These are phyloP conservation scores for Verticillium nonalfalfae DNA, from an alignment of 2,329 filamentous ascomycete genomes.

Conservation along the genomic window DNA sequence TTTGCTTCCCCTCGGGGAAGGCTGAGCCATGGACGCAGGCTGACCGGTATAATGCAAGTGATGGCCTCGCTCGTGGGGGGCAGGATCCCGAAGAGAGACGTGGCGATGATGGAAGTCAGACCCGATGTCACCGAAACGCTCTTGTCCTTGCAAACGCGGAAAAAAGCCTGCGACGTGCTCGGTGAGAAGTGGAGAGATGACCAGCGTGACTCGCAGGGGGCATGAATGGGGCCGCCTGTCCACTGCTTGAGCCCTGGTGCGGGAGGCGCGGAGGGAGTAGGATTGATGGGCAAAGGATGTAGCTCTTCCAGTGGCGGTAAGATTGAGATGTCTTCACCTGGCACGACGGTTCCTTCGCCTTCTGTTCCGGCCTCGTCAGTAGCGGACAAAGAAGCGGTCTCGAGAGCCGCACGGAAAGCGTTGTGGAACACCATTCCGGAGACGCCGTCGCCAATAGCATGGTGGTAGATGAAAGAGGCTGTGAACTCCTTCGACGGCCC, in stretches of 20 bases:
- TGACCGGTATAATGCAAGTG: slow-evolving; percentile 12
- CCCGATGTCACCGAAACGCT: slow-evolving; percentile 7
- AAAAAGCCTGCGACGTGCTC: slow-evolving; percentile 1
- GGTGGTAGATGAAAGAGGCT: slow-evolving; percentile 37
- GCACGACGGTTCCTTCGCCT: background rate
- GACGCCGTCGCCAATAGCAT: slow-evolving; percentile 37
- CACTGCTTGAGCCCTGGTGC: slow-evolving; percentile 25
- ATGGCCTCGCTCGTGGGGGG: slow-evolving; percentile 7
- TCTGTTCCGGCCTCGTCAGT: background rate
- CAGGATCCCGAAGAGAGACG: slow-evolving; percentile 6
- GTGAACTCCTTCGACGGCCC: slow-evolving; percentile 25
- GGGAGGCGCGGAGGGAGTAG: slow-evolving; percentile 24
- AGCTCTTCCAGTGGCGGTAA: slow-evolving; percentile 31
- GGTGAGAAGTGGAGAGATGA: slow-evolving; percentile 9
- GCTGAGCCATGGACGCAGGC: slow-evolving; percentile 9
- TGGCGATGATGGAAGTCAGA: slow-evolving; percentile 9
- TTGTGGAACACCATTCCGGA: slow-evolving; percentile 37
- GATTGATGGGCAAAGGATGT: slow-evolving; percentile 25
- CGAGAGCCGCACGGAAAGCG: slow-evolving; percentile 29
- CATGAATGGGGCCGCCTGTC: slow-evolving; percentile 27
- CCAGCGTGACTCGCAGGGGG: slow-evolving; percentile 11
- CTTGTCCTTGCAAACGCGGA: slow-evolving; percentile 7
- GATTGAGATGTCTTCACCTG: slow-evolving; percentile 19
- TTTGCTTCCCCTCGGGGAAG: slow-evolving; percentile 4
- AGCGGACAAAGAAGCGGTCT: slow-evolving; percentile 5